Percentiles rank a stretch among this genome's conserved stretches.
Conservation (phyloP, 176 grass and related monocot species). For the Oropetium thomaeum region DNA sequence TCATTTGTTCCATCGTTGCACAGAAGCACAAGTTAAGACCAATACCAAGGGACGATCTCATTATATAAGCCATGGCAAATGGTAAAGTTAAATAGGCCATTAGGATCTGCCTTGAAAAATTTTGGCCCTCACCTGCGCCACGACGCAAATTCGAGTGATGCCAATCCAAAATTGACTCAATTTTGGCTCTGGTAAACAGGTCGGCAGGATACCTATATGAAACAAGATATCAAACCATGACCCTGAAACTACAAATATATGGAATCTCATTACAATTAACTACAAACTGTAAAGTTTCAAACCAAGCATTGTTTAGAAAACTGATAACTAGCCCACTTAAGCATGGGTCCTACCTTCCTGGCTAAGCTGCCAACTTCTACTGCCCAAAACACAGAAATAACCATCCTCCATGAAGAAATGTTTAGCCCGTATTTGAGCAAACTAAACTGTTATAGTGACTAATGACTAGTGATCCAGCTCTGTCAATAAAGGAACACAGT, state of each 20-base stretch:
- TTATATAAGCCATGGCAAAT: neutral
- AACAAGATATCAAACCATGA: neutral
- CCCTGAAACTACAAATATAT: neutral
- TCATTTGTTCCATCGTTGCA: neutral
- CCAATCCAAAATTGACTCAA: slow-evolving; percentile 94
- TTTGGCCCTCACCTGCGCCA: slow-evolving; percentile 45
- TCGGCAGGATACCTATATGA: slow-evolving; percentile 73
- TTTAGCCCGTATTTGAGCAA: neutral
- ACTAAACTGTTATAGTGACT: neutral
- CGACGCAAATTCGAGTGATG: slow-evolving; percentile 80
- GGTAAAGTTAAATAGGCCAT: neutral
- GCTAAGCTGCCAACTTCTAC: neutral
- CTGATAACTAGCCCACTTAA: neutral
- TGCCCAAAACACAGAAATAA: neutral
- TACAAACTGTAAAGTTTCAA: neutral
- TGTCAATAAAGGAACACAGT: neutral
- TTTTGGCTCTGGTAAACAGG: slow-evolving; percentile 72
- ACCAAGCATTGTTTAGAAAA: neutral
- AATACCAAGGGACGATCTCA: neutral
- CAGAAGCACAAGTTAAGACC: neutral
- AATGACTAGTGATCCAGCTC: neutral
- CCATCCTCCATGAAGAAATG: neutral
- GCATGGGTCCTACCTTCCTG: neutral
- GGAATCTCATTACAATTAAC: slow-evolving; percentile 1
- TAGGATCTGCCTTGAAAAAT: neutral